Conservation (phyloP, 306 rosid genomes). For the Prosopis cineraria region DNA sequence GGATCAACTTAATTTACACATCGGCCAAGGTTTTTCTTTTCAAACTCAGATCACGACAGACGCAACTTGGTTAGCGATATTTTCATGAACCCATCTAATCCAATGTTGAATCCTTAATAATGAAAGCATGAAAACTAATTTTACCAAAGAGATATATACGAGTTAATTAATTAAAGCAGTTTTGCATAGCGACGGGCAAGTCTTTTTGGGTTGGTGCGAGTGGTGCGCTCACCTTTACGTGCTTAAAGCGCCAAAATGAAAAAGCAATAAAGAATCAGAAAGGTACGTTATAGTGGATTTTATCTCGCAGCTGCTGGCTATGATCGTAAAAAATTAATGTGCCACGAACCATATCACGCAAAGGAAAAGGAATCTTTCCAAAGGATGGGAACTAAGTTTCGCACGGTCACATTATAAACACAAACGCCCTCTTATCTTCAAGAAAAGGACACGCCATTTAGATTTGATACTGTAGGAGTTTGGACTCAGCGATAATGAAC, state of each 20-base stretch:
- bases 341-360: constrained; percentile 32
- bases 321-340: constrained; percentile 7
- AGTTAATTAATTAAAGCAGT: background rate
- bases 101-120: constrained; percentile 9
- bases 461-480: background rate
- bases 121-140: constrained; percentile 13
- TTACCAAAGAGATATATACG: background rate
- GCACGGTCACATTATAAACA: background rate
- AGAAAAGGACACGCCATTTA: constrained; percentile 1
- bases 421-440: background rate
- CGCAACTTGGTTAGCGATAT: constrained; percentile 34
- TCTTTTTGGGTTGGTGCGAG: constrained; percentile 29
- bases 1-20: constrained; percentile 19
- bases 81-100: constrained; percentile 28
- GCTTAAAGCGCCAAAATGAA: constrained; percentile 41
- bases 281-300: constrained; percentile 24
- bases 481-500: constrained; percentile 18
- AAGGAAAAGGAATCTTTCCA: constrained; percentile 43
- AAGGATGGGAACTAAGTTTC: constrained; percentile 29
- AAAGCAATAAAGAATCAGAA: constrained; percentile 45
- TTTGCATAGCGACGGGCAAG: background rate
- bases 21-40: background rate
- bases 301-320: constrained; percentile 14
- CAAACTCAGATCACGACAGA: constrained; percentile 7
- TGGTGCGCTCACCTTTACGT: constrained; percentile 44